A percentile compares a stretch with the other conserved stretches of the same genome.
These are phyloP conservation scores for Colletotrichum theobromicola DNA, from an alignment of 2,329 filamentous ascomycete genomes.

Conservation along the genomic window DNA sequence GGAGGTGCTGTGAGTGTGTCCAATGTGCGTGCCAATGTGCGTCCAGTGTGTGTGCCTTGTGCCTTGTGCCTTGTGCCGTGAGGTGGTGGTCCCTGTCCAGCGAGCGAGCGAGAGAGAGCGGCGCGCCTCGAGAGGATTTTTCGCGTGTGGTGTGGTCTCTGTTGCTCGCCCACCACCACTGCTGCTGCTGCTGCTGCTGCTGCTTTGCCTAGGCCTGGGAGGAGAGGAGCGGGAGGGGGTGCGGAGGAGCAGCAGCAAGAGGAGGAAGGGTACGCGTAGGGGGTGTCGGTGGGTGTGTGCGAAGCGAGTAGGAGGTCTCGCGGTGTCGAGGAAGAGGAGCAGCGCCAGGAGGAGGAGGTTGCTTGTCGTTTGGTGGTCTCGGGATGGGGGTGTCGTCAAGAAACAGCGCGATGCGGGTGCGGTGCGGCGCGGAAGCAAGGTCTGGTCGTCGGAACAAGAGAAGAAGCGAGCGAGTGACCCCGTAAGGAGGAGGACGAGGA, in stretches of 20 bases:
- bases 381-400: slow-evolving; percentile 10
- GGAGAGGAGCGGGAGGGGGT: slow-evolving; percentile 9
- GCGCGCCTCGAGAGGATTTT: slow-evolving; percentile 4
- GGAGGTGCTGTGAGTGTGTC: background rate
- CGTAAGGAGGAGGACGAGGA: background rate
- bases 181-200: background rate
- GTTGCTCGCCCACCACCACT: background rate
- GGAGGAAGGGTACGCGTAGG: slow-evolving; percentile 19
- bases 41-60: background rate
- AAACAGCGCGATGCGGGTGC: background rate
- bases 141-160: background rate
- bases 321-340: background rate
- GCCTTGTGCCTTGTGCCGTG: background rate
- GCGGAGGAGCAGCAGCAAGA: slow-evolving; percentile 18
- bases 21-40: background rate
- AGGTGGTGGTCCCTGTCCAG: slow-evolving; percentile 10
- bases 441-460: slow-evolving; percentile 11
- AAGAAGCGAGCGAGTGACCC: slow-evolving; percentile 13
- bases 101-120: background rate
- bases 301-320: slow-evolving; percentile 1
- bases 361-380: background rate
- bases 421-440: background rate
- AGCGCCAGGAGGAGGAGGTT: background rate
- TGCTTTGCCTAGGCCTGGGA: background rate
- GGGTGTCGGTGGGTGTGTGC: slow-evolving; percentile 9